Conservation (phyloP, 768 basidiomycete genomes). For the Calocera viscosa region DNA sequence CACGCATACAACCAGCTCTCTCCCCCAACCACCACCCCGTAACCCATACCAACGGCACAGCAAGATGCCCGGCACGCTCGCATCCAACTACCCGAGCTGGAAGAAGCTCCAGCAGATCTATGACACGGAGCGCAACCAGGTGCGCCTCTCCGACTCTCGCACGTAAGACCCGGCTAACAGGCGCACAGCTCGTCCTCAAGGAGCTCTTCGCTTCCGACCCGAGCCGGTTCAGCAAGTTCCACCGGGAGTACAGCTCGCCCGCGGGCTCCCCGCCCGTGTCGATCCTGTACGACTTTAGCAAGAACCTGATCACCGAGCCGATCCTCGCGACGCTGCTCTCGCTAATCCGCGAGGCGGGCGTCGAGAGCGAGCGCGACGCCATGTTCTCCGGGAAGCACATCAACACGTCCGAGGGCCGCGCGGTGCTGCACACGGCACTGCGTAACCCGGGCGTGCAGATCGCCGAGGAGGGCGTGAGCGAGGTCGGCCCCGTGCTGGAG, state of each 20-base stretch:
- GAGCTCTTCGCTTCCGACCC: conserved; percentile 88
- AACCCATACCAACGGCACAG: not conserved
- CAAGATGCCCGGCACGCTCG: conserved; percentile 17
- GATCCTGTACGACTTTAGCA: conserved; percentile 91
- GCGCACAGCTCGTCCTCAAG: conserved; percentile 66
- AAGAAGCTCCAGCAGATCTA: conserved; percentile 79
- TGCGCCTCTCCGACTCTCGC: not conserved
- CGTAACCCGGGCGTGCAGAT: conserved; percentile 67
- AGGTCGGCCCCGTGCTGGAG: conserved; percentile 68
- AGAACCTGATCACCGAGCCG: conserved; percentile 83
- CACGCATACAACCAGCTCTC: not conserved
- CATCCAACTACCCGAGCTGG: conserved; percentile 72
- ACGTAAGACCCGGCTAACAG: conserved; percentile 26
- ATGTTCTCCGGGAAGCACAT: conserved; percentile 96
- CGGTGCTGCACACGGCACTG: conserved; percentile 89
- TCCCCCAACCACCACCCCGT: not conserved
- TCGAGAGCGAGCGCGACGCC: conserved; percentile 74
- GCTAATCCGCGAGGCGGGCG: conserved; percentile 72
- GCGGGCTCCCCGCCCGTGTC: conserved; percentile 51
- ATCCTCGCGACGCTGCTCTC: conserved; percentile 64
- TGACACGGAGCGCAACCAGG: conserved; percentile 21
- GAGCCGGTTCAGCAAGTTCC: conserved; percentile 74
- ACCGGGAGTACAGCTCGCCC: conserved; percentile 55
- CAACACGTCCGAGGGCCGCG: conserved; percentile 96
- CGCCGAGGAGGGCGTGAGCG: conserved; percentile 63